phyloP scores from a whole-genome alignment of 2,329 filamentous ascomycete genomes.

The Penicillium sp. region DNA sequence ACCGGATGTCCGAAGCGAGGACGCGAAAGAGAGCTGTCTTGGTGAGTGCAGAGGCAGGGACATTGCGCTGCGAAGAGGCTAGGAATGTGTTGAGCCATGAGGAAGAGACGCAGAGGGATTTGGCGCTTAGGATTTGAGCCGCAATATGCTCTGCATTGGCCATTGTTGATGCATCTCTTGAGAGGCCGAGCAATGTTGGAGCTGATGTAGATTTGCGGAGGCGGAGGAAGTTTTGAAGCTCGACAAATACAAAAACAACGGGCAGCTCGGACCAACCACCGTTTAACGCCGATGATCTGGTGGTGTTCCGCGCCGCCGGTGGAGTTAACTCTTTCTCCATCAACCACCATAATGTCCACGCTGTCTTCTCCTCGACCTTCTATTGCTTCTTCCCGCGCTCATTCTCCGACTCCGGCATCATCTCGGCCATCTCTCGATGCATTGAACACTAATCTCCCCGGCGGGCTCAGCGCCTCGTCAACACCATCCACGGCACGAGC shows the following conservation, averaged over 20 bases:
- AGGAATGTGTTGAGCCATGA: constrained; percentile 68
- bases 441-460: constrained; percentile 58
- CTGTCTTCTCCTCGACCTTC: constrained; percentile 62
- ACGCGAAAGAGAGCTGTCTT: constrained; percentile 81
- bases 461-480: constrained; percentile 47
- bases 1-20: constrained; percentile 74
- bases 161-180: constrained; percentile 23
- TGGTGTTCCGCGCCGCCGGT: constrained; percentile 5
- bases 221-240: constrained; percentile 13
- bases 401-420: constrained; percentile 66
- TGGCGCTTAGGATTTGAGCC: constrained; percentile 59
- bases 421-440: constrained; percentile 73
- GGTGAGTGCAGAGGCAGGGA: constrained; percentile 69
- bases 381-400: constrained; percentile 58
- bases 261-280: constrained; percentile 32
- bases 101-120: constrained; percentile 56
- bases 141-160: constrained; percentile 41
- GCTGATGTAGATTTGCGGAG: constrained; percentile 1
- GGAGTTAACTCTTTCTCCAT: not conserved
- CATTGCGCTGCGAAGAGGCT: constrained; percentile 55
- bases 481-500: constrained; percentile 46
- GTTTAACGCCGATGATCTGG: constrained; percentile 26
- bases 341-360: constrained; percentile 53
- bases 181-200: not conserved
- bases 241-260: constrained; percentile 10